Conservation (phyloP, 805 yeast species). For the Tetrapisispora taiwanensis region DNA sequence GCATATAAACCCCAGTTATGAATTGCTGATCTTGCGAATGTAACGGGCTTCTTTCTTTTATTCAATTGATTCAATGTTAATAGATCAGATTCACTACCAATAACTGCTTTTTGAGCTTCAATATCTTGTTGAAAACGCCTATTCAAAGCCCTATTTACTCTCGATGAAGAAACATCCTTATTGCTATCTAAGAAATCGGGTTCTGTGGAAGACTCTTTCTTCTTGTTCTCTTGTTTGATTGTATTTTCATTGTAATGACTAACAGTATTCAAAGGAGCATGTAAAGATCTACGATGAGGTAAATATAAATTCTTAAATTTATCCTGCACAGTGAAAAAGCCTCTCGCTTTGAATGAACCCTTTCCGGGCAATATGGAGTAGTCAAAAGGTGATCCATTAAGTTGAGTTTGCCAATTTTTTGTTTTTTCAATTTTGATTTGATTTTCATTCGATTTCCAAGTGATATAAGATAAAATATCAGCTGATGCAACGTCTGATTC, state of each 20-base stretch:
- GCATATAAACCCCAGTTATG: conserved; percentile 99
- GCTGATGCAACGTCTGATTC: background rate
- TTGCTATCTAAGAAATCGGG: conserved; percentile 11
- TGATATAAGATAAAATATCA: conserved; percentile 9
- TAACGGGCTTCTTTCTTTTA: conserved; percentile 84
- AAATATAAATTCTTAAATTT: conserved; percentile 62
- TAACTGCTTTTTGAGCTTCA: conserved; percentile 63
- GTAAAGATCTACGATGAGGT: conserved; percentile 66
- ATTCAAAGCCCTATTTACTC: conserved; percentile 77
- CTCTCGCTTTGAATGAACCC: conserved; percentile 63
- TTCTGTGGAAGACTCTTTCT: conserved; percentile 14
- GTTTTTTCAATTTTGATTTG: conserved; percentile 4
- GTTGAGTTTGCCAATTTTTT: conserved; percentile 14
- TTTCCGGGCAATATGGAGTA: conserved; percentile 33
- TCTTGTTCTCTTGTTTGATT: conserved; percentile 8
- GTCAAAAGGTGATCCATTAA: conserved; percentile 21
- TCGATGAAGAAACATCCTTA: conserved; percentile 51
- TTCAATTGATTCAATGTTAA: conserved; percentile 77
- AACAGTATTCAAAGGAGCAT: conserved; percentile 65
- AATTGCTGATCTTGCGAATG: conserved; percentile 94
- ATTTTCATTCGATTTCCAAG: conserved; percentile 20
- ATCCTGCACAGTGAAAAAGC: conserved; percentile 65
- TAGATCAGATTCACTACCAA: conserved; percentile 75
- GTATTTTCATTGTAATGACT: conserved; percentile 44
- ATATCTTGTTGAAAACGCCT: conserved; percentile 86